Evolutionary conservation across 176 grass and related monocot genomes (phyloP).

Genomic region (Oryza coarctata): DNA sequence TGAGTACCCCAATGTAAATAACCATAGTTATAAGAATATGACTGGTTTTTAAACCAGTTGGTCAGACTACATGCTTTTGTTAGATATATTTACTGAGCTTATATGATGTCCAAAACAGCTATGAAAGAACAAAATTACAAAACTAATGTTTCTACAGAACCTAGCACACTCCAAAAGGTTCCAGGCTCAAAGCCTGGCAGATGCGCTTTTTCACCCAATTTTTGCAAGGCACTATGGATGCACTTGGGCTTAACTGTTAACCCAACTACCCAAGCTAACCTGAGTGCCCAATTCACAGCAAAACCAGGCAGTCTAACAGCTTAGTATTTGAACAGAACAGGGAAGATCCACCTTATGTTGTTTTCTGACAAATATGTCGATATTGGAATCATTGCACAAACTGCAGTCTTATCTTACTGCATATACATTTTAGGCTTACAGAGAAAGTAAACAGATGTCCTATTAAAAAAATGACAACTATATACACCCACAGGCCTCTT

Average conservation of each 20-base stretch:
- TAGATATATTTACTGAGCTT: not conserved
- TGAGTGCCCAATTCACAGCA: too few relatives aligned
- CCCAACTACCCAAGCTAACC: not conserved
- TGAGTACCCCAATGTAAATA: not conserved
- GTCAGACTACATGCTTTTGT: not conserved
- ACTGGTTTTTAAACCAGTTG: not conserved
- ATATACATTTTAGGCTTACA: constrained; percentile 8
- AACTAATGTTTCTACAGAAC: not conserved
- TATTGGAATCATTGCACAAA: not conserved
- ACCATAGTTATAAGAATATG: not conserved
- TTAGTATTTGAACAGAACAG: constrained; percentile 21
- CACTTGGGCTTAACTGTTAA: not conserved
- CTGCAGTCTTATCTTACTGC: not conserved
- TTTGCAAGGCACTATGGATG: not conserved
- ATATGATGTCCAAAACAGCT: not conserved
- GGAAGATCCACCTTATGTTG: not conserved
- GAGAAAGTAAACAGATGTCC: not conserved
- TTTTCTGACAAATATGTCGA: not conserved
- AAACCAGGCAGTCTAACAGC: not conserved
- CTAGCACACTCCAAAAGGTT: not conserved
- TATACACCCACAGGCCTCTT: too few relatives aligned
- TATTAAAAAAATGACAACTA: not conserved
- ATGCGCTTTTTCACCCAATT: not conserved
- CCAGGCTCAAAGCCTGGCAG: not conserved
- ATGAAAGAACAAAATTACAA: not conserved